Conservation (phyloP, 306 rosid species). For the Prosopis cineraria region DNA sequence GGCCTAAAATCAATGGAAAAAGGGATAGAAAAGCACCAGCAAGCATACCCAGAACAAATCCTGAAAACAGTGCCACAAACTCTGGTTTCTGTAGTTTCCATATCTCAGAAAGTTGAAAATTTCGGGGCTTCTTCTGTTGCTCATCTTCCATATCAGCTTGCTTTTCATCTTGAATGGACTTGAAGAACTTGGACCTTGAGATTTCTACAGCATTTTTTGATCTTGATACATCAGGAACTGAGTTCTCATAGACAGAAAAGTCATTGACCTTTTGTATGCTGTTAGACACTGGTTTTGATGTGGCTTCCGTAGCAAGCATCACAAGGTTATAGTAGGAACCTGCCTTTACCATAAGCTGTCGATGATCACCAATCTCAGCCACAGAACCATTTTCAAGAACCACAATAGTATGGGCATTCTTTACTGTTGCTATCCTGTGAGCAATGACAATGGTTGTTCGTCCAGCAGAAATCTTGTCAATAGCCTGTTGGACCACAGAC, state of each 20-base stretch:
- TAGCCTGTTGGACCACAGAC: conserved; percentile 71
- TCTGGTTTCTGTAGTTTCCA: conserved; percentile 82
- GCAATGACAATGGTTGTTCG: conserved; percentile 87
- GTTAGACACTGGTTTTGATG: conserved; percentile 40
- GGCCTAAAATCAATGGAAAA: conserved; percentile 72
- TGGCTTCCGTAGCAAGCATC: conserved; percentile 73
- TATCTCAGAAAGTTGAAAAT: conserved; percentile 55
- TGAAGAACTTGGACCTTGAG: conserved; percentile 28
- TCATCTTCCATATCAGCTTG: conserved; percentile 45
- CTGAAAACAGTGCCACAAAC: conserved; percentile 49
- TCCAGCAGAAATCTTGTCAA: conserved; percentile 76
- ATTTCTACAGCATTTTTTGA: conserved; percentile 27
- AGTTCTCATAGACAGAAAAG: conserved; percentile 42
- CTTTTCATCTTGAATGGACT: conserved; percentile 35
- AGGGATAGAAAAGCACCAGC: conserved; percentile 81
- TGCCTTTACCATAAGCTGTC: conserved; percentile 70
- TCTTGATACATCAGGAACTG: conserved; percentile 51
- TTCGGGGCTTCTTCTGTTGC: conserved; percentile 37
- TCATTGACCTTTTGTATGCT: conserved; percentile 29
- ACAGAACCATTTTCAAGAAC: conserved; percentile 79
- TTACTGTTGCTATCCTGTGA: conserved; percentile 88
- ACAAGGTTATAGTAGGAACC: conserved; percentile 81
- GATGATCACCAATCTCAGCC: conserved; percentile 78
- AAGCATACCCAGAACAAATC: conserved; percentile 69
- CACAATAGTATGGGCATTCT: conserved; percentile 69